Evolutionary conservation across 2,329 filamentous ascomycete genomes (phyloP).

Genomic region (Colletotrichum melonis): DNA sequence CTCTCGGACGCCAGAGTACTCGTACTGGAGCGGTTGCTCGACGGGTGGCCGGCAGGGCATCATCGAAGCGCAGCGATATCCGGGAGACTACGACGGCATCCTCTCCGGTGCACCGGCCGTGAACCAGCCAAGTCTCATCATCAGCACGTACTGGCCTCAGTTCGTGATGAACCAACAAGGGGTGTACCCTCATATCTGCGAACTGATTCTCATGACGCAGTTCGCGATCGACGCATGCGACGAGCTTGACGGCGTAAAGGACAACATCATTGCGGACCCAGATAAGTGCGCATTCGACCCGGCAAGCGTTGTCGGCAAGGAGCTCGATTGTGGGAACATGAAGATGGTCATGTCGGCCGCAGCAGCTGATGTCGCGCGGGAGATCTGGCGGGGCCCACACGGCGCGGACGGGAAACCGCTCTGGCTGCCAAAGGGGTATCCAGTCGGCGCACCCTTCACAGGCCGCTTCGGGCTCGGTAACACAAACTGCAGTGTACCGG

Average conservation of each 20-base stretch:
- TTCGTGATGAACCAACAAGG: conserved; percentile 33
- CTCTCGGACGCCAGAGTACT: conserved; percentile 51
- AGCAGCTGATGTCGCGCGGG: conserved; percentile 19
- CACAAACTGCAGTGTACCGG: conserved; percentile 28
- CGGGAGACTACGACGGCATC: conserved; percentile 65
- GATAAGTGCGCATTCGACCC: conserved; percentile 41
- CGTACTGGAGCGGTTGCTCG: conserved; percentile 64
- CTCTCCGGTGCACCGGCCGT: conserved; percentile 58
- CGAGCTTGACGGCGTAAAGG: conserved; percentile 30
- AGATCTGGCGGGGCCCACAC: conserved; percentile 30
- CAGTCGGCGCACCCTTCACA: conserved; percentile 30
- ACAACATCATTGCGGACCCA: conserved; percentile 29
- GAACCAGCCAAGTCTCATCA: conserved; percentile 37
- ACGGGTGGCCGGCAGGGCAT: conserved; percentile 68
- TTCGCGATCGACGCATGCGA: conserved; percentile 37
- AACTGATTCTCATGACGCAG: conserved; percentile 45
- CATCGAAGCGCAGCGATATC: conserved; percentile 62
- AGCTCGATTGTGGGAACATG: conserved; percentile 41
- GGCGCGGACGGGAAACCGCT: conserved; percentile 16
- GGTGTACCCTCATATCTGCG: conserved; percentile 27
- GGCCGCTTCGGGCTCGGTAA: conserved; percentile 30
- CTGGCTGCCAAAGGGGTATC: conserved; percentile 24
- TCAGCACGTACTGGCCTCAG: conserved; percentile 37
- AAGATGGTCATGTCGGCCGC: conserved; percentile 25
- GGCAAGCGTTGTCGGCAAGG: conserved; percentile 31